Base-by-base conservation (phyloP, 208 protist species). In the Herpetomonas samuelpessoai region DNA sequence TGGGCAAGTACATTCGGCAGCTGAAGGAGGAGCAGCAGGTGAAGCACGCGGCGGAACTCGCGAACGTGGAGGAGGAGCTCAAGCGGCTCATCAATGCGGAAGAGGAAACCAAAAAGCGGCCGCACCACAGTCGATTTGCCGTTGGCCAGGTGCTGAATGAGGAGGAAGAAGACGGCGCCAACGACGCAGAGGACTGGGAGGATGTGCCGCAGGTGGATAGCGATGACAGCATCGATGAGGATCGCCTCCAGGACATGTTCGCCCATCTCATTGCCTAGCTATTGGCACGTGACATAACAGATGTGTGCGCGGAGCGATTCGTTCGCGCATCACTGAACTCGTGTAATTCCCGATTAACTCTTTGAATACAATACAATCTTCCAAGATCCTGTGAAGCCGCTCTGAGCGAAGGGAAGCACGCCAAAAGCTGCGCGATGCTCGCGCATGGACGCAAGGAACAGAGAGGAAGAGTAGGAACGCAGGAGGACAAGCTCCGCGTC, bases 1-100 rank as follows among this genome's bases (percentile, higher is more conserved):
- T 96, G 18, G 79, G 81, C 30, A 93, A 93, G 71, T 96, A 96
- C 68, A 92, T 96, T 47, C 76, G 83, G 0, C 77, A 86, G 68
- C 76, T 96, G 29, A 77, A 85, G 71, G 65, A 79, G 62, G 86
- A 96, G 61, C 84, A 89, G 65, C 66, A 74, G 64, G 57, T 69
- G 60, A 91, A 92, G 69, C 90, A 96, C 53, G 54, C 65, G n/a
- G 60, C 67, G 16, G 89, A 96, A 46, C 58, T 91, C 18, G 35
- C 57, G 46, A 72, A 70, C 52, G 57, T 92, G 19, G 81, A 96
- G 46, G 70, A 67, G 51, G 75, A 79, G 48, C 74, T 96, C 55
- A 67, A 83, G 57, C 64, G 60, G 29, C 49, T 81, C 6, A 67
- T 73, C 0, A 66, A 59, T 18, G 74, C 69, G n/a, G 68, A 56